Evolutionary conservation across 2,329 filamentous ascomycete genomes (phyloP).

Genomic region (Rhynchosporium agropyri): DNA sequence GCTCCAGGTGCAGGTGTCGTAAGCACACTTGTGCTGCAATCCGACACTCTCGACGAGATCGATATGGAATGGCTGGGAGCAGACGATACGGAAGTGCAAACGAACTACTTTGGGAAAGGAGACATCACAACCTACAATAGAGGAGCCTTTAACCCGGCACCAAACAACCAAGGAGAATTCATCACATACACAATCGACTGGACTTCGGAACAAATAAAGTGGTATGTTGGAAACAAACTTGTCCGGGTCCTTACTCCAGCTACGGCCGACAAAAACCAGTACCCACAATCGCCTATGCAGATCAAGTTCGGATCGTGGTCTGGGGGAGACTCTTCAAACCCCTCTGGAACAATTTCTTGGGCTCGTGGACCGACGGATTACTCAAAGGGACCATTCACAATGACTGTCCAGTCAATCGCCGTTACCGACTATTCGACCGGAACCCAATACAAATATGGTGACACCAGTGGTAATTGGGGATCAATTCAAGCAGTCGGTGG

Average conservation of each 20-base stretch:
- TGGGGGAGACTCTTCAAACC: slow-evolving; percentile 78
- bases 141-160: slow-evolving; percentile 73
- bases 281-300: slow-evolving; percentile 95
- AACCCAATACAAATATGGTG: slow-evolving; percentile 78
- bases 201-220: slow-evolving; percentile 82
- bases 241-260: slow-evolving; percentile 73
- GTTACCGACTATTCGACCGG: slow-evolving; percentile 95
- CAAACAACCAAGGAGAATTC: slow-evolving; percentile 71
- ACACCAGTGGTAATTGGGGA: slow-evolving; percentile 75
- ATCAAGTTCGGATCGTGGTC: slow-evolving; percentile 92
- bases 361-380: slow-evolving; percentile 86
- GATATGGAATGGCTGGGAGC: slow-evolving; percentile 96
- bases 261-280: slow-evolving; percentile 73
- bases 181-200: slow-evolving; percentile 92
- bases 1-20: slow-evolving; percentile 91
- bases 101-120: slow-evolving; percentile 97
- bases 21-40: slow-evolving; percentile 87
- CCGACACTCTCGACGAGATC: slow-evolving; percentile 91
- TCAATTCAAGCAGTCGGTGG: slow-evolving; percentile 85
- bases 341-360: slow-evolving; percentile 84
- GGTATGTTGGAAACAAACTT: slow-evolving; percentile 78
- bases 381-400: slow-evolving; percentile 78
- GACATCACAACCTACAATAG: slow-evolving; percentile 84
- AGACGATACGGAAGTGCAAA: slow-evolving; percentile 77
- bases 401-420: slow-evolving; percentile 76